phyloP scores from a whole-genome alignment of 1,284 basidiomycete genomes.

The Cutaneotrichosporon cyanovorans region DNA sequence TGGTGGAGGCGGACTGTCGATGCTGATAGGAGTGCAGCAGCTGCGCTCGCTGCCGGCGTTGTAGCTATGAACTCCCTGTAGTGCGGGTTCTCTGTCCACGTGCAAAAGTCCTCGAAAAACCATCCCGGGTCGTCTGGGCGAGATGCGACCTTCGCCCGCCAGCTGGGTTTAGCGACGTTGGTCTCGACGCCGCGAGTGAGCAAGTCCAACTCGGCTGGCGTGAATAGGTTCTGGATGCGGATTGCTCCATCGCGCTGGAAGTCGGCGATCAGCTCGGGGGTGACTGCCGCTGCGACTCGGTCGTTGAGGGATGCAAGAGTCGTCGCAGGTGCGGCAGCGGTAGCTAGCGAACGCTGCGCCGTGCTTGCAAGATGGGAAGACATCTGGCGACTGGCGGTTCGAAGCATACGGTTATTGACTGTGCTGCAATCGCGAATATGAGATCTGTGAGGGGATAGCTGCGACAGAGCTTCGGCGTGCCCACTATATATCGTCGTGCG shows the following conservation, averaged over 20 bases:
- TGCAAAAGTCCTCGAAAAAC: slow-evolving; percentile 21
- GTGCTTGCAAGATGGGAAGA: no score
- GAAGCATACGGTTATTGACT: no score
- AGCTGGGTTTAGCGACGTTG: slow-evolving; percentile 4
- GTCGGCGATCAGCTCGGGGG: slow-evolving; percentile 4
- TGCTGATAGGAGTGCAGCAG: slow-evolving; percentile 8
- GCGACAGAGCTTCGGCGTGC: no score
- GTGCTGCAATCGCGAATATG: no score
- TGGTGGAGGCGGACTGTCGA: slow-evolving; percentile 9
- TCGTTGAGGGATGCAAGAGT: no score
- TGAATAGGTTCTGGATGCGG: slow-evolving; percentile 9
- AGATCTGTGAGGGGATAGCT: no score
- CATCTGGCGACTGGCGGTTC: no score
- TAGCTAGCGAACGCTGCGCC: no score
- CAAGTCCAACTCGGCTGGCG: slow-evolving; percentile 3
- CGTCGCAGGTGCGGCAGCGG: no score
- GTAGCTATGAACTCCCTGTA: slow-evolving; percentile 10
- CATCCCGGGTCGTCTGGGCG: slow-evolving; percentile 12
- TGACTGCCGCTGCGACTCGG: slow-evolving; percentile 9
- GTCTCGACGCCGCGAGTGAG: slow-evolving; percentile 11
- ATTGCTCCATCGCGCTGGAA: slow-evolving; percentile 11
- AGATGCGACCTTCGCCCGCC: slow-evolving; percentile 8
- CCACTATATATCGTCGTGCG: no score
- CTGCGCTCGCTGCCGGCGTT: slow-evolving; percentile 6
- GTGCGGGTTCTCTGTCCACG: slow-evolving; percentile 6